Conservation (phyloP, 2,329 filamentous ascomycete genomes). For the Hypoxylon sp. region DNA sequence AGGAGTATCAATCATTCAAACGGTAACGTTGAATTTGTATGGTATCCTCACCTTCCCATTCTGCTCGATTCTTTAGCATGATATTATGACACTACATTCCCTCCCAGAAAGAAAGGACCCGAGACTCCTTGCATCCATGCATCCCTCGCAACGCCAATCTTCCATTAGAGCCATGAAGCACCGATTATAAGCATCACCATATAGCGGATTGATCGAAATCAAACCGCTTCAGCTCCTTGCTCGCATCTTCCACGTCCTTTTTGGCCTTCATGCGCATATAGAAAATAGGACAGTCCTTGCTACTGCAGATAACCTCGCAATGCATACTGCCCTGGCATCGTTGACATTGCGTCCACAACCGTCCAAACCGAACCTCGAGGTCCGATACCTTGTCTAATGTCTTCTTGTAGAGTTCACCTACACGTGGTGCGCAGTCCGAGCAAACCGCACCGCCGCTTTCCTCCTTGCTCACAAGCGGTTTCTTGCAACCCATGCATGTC, state of each 20-base stretch:
- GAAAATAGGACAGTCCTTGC: constrained; percentile 97
- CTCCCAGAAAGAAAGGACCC: constrained; percentile 16
- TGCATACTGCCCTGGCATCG: constrained; percentile 98
- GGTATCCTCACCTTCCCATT: constrained; percentile 33
- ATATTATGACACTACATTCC: constrained; percentile 22
- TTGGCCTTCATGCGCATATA: constrained; percentile 99
- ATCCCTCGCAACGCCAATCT: constrained; percentile 41
- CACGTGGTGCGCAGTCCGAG: constrained; percentile 83
- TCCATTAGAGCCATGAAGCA: constrained; percentile 19
- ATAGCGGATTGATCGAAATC: constrained; percentile 84
- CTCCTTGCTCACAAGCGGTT: constrained; percentile 84
- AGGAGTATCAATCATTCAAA: constrained; percentile 19
- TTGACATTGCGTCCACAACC: constrained; percentile 98
- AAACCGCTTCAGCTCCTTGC: constrained; percentile 90
- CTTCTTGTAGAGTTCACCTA: constrained; percentile 94
- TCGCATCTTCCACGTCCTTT: constrained; percentile 96
- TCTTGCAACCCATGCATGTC: constrained; percentile 99
- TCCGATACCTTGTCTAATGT: constrained; percentile 90
- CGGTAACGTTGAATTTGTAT: constrained; percentile 30
- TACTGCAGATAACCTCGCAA: constrained; percentile 97
- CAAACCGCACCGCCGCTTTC: constrained; percentile 91
- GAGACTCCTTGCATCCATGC: constrained; percentile 44
- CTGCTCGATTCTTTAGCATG: constrained; percentile 13
- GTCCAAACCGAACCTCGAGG: constrained; percentile 90
- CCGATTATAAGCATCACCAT: constrained; percentile 59